Evolutionary conservation across 768 basidiomycete species (phyloP).

Genomic region (Pholiota conissans): DNA sequence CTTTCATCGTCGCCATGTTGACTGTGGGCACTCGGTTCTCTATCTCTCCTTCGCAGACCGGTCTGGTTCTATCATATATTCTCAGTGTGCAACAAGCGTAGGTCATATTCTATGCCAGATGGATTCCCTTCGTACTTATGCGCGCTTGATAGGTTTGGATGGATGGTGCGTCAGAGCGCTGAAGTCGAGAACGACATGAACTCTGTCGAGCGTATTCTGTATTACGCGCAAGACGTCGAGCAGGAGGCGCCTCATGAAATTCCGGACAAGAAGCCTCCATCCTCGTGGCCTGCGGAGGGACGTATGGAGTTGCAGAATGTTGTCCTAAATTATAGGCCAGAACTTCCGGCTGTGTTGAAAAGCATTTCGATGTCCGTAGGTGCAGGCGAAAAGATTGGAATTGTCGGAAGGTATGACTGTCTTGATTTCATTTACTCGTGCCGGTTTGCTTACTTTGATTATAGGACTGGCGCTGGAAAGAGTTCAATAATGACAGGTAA

Average conservation of each 20-base stretch:
- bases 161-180: slow-evolving; percentile 74
- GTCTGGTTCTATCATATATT: slow-evolving; percentile 78
- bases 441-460: neutral
- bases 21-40: slow-evolving; percentile 71
- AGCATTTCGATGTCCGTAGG: slow-evolving; percentile 69
- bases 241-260: slow-evolving; percentile 77
- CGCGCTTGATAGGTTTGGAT: slow-evolving; percentile 53
- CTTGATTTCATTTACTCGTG: neutral
- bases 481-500: slow-evolving; percentile 82
- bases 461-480: slow-evolving; percentile 84
- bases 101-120: slow-evolving; percentile 12
- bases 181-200: slow-evolving; percentile 96
- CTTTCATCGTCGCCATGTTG: slow-evolving; percentile 79
- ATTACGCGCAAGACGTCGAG: slow-evolving; percentile 80
- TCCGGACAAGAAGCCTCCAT: slow-evolving; percentile 55
- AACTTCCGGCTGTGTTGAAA: slow-evolving; percentile 86
- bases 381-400: slow-evolving; percentile 88
- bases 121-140: slow-evolving; percentile 7
- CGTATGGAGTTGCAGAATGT: slow-evolving; percentile 74
- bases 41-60: slow-evolving; percentile 79
- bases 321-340: slow-evolving; percentile 81
- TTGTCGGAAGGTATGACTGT: slow-evolving; percentile 59
- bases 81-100: slow-evolving; percentile 73
- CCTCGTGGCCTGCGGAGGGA: slow-evolving; percentile 76
- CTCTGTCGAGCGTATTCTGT: slow-evolving; percentile 80